Percentiles rank a stretch among this genome's conserved stretches.
Conservation (phyloP, 2,329 filamentous ascomycete species). For the Aureobasidium sp. region DNA sequence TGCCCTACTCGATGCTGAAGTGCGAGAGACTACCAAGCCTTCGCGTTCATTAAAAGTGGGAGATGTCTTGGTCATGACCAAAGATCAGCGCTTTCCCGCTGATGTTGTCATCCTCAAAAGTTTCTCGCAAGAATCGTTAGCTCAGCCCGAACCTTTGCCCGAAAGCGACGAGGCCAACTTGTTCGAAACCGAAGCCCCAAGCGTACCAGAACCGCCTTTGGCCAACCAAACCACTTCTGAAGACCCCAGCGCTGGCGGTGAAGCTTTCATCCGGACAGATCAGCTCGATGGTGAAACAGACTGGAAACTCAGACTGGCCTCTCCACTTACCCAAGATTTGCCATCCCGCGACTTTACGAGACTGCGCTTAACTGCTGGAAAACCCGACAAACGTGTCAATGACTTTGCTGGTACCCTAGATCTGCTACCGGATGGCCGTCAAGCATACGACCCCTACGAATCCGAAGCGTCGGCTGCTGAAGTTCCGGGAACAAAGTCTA, state of each 20-base stretch:
- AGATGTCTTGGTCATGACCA: conserved; percentile 86
- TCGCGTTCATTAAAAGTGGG: conserved; percentile 88
- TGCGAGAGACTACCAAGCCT: conserved; percentile 64
- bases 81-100: conserved; percentile 87
- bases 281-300: conserved; percentile 97
- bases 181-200: conserved; percentile 22
- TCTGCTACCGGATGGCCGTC: conserved; percentile 49
- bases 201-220: conserved; percentile 24
- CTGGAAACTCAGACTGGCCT: conserved; percentile 91
- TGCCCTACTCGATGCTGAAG: conserved; percentile 22
- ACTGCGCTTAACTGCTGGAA: conserved; percentile 68
- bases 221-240: conserved; percentile 28
- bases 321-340: conserved; percentile 75
- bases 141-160: conserved; percentile 40
- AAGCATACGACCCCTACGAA: conserved; percentile 40
- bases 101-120: conserved; percentile 92
- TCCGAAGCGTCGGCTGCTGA: conserved; percentile 12
- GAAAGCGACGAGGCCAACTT: conserved; percentile 27
- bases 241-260: conserved; percentile 52
- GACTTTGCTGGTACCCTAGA: conserved; percentile 89
- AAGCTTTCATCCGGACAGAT: conserved; percentile 95
- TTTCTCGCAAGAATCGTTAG: conserved; percentile 40
- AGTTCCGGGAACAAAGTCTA: conserved; percentile 37
- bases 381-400: conserved; percentile 89
- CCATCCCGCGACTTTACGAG: conserved; percentile 61